Conservation (phyloP, 164 flowering plant genomes). For the Protea cynaroides region DNA sequence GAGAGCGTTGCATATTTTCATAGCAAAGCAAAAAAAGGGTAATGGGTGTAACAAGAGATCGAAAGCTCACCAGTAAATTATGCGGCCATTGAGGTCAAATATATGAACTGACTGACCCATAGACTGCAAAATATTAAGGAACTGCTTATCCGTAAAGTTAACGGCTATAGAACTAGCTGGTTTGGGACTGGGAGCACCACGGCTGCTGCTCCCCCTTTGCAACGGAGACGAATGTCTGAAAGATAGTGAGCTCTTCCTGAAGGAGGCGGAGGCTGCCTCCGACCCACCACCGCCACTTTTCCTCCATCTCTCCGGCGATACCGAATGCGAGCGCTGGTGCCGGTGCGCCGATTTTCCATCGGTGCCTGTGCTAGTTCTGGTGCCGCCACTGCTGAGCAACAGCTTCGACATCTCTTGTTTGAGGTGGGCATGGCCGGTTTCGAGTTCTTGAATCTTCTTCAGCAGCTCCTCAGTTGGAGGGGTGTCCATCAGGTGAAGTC, state of each 20-base stretch:
- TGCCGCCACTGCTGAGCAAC: constrained; percentile 19
- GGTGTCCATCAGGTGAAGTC: constrained; percentile 25
- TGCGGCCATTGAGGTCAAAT: constrained; percentile 45
- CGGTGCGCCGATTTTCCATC: constrained; percentile 9
- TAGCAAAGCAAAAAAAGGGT: not conserved
- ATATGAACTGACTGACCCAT: constrained; percentile 91
- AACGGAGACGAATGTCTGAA: constrained; percentile 76
- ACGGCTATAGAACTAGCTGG: constrained; percentile 34
- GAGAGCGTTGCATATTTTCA: not conserved
- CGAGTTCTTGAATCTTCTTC: constrained; percentile 79
- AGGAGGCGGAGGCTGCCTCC: constrained; percentile 19
- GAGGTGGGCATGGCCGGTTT: constrained; percentile 68
- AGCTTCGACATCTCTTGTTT: constrained; percentile 75
- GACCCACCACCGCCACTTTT: constrained; percentile 17
- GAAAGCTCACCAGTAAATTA: constrained; percentile 75
- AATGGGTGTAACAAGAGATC: not conserved
- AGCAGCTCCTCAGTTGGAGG: constrained; percentile 67
- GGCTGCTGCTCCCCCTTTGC: constrained; percentile 61
- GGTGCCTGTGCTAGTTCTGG: no score
- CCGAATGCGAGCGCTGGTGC: constrained; percentile 64
- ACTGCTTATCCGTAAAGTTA: constrained; percentile 60
- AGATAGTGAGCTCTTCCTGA: constrained; percentile 50
- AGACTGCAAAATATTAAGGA: constrained; percentile 78
- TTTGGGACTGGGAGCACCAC: constrained; percentile 17
- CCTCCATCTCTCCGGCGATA: constrained; percentile 59